Evolutionary conservation across 345 rosid species (phyloP).

Genomic region (Rubroshorea leprosula): DNA sequence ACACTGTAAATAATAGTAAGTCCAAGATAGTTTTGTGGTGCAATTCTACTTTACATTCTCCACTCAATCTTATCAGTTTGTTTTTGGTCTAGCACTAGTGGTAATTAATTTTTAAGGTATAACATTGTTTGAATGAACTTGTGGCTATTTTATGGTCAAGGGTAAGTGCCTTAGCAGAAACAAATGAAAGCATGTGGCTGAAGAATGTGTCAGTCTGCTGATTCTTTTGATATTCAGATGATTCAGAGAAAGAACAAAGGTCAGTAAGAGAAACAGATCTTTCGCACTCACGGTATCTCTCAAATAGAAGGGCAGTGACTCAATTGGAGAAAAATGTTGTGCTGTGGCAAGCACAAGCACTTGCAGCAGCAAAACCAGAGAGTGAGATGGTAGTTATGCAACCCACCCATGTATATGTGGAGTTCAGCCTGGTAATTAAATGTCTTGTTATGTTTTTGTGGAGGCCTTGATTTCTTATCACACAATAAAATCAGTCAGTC

Average conservation of each 20-base stretch:
- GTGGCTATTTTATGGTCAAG: neutral
- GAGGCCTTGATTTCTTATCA: too few species aligned
- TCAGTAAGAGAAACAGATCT: too few species aligned
- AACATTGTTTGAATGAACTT: neutral
- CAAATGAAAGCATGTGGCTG: too few species aligned
- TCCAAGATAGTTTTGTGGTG: neutral
- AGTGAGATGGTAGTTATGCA: conserved; percentile 40
- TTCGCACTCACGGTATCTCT: too few species aligned
- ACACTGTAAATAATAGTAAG: neutral
- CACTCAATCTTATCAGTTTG: too few species aligned
- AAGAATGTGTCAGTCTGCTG: too few species aligned
- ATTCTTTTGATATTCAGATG: neutral
- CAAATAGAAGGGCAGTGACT: conserved; percentile 27
- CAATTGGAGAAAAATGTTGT: conserved; percentile 25
- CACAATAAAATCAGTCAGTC: too few species aligned
- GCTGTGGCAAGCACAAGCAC: conserved; percentile 29
- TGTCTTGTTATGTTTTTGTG: neutral
- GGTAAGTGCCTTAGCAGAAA: too few species aligned
- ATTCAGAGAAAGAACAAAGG: neutral
- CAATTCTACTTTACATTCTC: too few species aligned
- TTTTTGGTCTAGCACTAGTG: too few species aligned
- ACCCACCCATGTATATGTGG: conserved; percentile 32
- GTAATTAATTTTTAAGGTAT: too few species aligned
- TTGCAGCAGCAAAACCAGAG: conserved; percentile 20
- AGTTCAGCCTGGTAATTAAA: conserved; percentile 28